Conservation (phyloP, 2,329 filamentous ascomycete species). For the Zasmidium angulare region DNA sequence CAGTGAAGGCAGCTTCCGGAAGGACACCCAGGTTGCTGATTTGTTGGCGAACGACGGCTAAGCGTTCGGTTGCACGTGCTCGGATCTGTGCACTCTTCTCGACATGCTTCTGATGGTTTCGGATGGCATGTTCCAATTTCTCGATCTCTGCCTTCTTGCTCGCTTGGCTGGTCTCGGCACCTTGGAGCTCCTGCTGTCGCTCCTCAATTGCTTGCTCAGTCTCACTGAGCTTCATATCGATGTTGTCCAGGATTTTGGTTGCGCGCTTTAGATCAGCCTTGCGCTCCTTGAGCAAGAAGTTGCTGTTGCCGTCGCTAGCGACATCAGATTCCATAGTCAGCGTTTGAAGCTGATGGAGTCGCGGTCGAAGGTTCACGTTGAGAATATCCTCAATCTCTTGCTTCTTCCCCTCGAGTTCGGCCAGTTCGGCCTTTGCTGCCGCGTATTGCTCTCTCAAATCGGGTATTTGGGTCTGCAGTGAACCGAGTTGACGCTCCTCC, state of each 20-base stretch:
- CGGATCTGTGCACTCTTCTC: conserved; percentile 91
- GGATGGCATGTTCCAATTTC: conserved; percentile 73
- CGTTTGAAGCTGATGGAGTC: conserved; percentile 80
- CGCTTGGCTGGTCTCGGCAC: conserved; percentile 58
- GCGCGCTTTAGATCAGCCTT: conserved; percentile 79
- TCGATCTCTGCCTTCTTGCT: conserved; percentile 71
- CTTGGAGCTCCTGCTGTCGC: conserved; percentile 53
- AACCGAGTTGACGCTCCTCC: conserved; percentile 81
- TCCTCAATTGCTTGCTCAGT: conserved; percentile 72
- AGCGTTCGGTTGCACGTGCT: conserved; percentile 72
- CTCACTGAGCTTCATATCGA: conserved; percentile 69
- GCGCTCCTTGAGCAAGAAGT: conserved; percentile 69
- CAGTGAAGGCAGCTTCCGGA: conserved; percentile 89
- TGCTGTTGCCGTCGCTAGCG: conserved; percentile 53
- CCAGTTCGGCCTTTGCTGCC: conserved; percentile 68
- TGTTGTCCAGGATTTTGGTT: conserved; percentile 63
- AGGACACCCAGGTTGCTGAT: conserved; percentile 92
- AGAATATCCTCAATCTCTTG: conserved; percentile 82
- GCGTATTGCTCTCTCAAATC: conserved; percentile 75
- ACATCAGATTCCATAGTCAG: conserved; percentile 67
- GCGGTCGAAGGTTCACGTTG: conserved; percentile 82
- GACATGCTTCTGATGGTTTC: conserved; percentile 83
- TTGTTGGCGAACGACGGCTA: conserved; percentile 78
- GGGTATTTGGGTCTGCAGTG: conserved; percentile 67
- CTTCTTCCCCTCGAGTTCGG: conserved; percentile 78